Conservation (phyloP, 2,329 filamentous ascomycete genomes). For the Mycogone perniciosa region DNA sequence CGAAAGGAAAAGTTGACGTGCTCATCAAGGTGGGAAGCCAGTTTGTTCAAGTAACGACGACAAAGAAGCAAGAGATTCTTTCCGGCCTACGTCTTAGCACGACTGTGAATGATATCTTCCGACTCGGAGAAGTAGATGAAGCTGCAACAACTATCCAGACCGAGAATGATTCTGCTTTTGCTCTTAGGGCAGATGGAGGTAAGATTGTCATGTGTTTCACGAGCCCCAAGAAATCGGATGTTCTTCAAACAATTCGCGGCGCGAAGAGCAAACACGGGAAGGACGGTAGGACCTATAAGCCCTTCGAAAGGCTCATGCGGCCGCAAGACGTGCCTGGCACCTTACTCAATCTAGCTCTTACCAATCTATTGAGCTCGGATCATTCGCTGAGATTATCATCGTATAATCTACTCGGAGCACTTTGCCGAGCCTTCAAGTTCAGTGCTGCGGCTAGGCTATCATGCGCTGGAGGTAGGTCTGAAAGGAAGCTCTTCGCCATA, state of each 20-base stretch:
- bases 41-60: constrained; percentile 63
- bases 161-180: constrained; percentile 62
- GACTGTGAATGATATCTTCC: constrained; percentile 64
- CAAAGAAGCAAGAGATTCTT: constrained; percentile 62
- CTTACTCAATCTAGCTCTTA: constrained; percentile 59
- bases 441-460: constrained; percentile 54
- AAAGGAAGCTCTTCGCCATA: neutral
- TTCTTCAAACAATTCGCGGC: constrained; percentile 56
- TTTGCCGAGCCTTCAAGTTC: constrained; percentile 64
- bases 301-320: constrained; percentile 58
- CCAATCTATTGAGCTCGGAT: constrained; percentile 59
- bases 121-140: constrained; percentile 61
- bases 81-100: constrained; percentile 55
- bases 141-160: constrained; percentile 57
- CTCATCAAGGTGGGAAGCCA: constrained; percentile 62
- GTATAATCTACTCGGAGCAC: constrained; percentile 60
- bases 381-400: constrained; percentile 55
- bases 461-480: constrained; percentile 50
- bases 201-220: constrained; percentile 69
- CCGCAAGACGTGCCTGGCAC: constrained; percentile 67
- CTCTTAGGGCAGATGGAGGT: constrained; percentile 60
- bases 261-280: constrained; percentile 61
- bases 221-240: constrained; percentile 56
- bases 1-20: constrained; percentile 64
- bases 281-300: constrained; percentile 53